Base-by-base conservation (phyloP, 2,329 filamentous ascomycete genomes). In the Venturia oleaginea region DNA sequence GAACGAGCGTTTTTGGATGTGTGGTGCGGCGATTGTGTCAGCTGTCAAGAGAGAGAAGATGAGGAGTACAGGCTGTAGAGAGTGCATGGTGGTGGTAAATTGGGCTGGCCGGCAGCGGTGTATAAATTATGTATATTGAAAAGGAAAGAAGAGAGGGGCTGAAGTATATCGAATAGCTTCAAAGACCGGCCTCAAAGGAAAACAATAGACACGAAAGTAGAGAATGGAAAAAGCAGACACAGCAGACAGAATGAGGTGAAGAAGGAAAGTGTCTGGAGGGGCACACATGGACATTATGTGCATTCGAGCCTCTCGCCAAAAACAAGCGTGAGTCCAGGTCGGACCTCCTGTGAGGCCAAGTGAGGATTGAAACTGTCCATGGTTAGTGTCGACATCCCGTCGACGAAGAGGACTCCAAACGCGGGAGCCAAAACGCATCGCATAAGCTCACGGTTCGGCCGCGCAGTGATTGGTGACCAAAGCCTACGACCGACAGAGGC, bases 1-100 rank as follows among this genome's bases (percentile, higher is more conserved):
- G 77, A 88, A 89, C 8, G 84, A 84, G 27, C 82, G 79, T 71
- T 83, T 84, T 67, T 79, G 72, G 10, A 82, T 69, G 59, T 67
- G 67, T 4, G 80, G 79, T 37, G 77, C 78, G 34, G 83, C 80
- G 48, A 82, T 72, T 64, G 76, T 77, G 55, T 80, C 69, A 51
- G 80, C 74, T 43, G 76, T 76, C 68, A 84, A 71, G 65, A 84
- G 72, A 72, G 79, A 76, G 67, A 82, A 70, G 65, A 83, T 70
- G 68, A 81, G 67, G 64, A 79, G 67, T 62, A 78, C 65, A 40
- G 71, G 67, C 59, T 72, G 68, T 37, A 71, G 24, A 62, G 72
- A 73, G 67, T 72, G 68, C 74, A 76, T 76, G 65, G 66, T 74
- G 71, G 67, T 60, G 54, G 34, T 8, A 54, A 27, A 48, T 13